A percentile compares a stretch with the other conserved stretches of the same genome.
Conservation (phyloP, 176 grass and related monocot genomes). For the Musa troglodytarum region DNA sequence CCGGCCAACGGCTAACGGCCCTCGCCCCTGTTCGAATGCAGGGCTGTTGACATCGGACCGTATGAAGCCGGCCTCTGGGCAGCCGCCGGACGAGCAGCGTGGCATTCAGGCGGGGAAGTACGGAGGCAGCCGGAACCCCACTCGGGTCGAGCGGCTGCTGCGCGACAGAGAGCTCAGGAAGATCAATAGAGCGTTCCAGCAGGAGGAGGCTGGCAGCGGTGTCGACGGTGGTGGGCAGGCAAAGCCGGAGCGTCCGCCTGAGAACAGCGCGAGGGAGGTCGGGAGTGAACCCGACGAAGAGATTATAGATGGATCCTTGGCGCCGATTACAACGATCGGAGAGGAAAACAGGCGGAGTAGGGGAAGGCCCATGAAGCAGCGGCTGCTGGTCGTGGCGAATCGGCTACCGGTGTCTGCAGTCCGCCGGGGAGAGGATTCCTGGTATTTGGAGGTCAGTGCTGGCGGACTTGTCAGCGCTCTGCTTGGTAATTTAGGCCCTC, state of each 20-base stretch:
- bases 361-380: conserved; percentile 72
- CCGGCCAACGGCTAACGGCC: background rate
- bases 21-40: background rate
- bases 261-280: background rate
- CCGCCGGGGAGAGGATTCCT: conserved; percentile 73
- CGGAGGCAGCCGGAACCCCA: conserved; percentile 12
- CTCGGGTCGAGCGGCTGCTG: conserved; percentile 36
- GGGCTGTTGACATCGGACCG: background rate
- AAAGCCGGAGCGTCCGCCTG: background rate
- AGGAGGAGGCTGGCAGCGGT: background rate
- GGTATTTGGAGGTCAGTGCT: conserved; percentile 94
- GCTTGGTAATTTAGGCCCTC: conserved; percentile 44
- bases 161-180: conserved; percentile 31
- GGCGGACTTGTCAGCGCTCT: conserved; percentile 92
- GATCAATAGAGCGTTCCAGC: conserved; percentile 3
- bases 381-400: conserved; percentile 92
- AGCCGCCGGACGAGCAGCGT: background rate
- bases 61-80: background rate
- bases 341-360: conserved; percentile 14
- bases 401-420: conserved; percentile 86
- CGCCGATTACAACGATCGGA: background rate
- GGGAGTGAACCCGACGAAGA: conserved; percentile 3
- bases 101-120: conserved; percentile 32
- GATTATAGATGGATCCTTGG: background rate
- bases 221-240: background rate